Evolutionary conservation across 345 rosid genomes (phyloP), one percentile per base, ranked within the genome.

Genomic region (Syzygium grande): DNA sequence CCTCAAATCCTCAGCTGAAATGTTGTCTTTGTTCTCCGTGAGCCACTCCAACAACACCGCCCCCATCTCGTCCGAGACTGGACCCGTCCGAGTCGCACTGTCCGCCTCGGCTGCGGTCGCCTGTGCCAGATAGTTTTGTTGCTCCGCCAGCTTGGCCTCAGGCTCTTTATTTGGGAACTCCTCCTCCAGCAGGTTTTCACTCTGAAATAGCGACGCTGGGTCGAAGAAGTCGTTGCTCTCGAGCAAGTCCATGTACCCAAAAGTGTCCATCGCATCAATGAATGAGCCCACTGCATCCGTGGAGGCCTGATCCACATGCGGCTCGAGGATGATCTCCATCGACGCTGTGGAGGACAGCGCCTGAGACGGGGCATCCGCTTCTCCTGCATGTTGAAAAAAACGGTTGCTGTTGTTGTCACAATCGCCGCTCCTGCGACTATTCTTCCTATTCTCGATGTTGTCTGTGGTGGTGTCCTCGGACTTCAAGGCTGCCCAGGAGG

Each of bases 1-100:
- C 90, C 97, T 94, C 87, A 98, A 90, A 88, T 98, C 99, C 34
- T 98, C 99, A 10, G 98, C 98, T 5, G 98, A 95, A 11, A 98
- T 98, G 2, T 91, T 92, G 87, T 98, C 98, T 27, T 96, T 93
- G 92, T 98, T 98, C 79, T 87, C 92, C 92, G 93, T 96, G 23
- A 98, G 92, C 99, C 99, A 98, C 89, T 98, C 98, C 52, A 98
- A 85, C 85, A 98, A 96, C 90, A 98, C 97, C 87, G 56, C 85
- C 4, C 98, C 98, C 12, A 98, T 92, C 90, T 98, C 99, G n/a
- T 96, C 96, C 1, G 95, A 91, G 5, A 58, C 63, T 22, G 30
- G 41, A 21, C 55, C 43, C 11, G 52, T 65, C 53, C 22, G 80
- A 16, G 17, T 65, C 21, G 41, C 79, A 10, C 87, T 38, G 61